Evolutionary conservation across 306 rosid species (phyloP), one percentile per base, ranked within the genome.

Genomic region (Quercus suber): DNA sequence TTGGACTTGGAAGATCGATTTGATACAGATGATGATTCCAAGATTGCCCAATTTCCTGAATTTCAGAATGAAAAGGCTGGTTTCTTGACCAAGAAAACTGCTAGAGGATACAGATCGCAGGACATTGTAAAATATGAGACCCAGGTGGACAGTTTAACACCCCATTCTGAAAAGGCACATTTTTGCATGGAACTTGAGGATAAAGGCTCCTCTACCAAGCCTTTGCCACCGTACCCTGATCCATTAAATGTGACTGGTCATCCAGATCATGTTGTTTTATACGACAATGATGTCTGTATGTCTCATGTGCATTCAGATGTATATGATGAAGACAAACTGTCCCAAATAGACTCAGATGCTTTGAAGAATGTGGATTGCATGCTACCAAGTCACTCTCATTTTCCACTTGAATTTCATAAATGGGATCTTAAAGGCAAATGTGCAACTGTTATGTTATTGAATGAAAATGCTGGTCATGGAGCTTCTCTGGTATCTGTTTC

Each of bases 361-460:
- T 74, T 56, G 67, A 63, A 82, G 52, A 69, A 73, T 51, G 81
- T 68, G 77, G 45, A 71, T 71, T 71, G 80, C 70, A 21, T 53
- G 45, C 56, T 76, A 65, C 61, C 84, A 52, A 14, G 74, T 79
- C 79, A 82, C 37, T 76, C 86, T 41, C 53, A 11, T 74, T 57
- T 76, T 68, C 68, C 75, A 56, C 75, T 77, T 8, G 83, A 77
- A 71, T 80, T 79, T 23, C 80, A 88, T 78, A 84, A 80, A 78
- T 87, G 88, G 90, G 90, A 85, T 57, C 85, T 59, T 79, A 87
- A 87, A 85, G 90, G 90, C 72, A 84, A 87, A 85, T 78, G 64
- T 72, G 82, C 82, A 85, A 77, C 73, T 72, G 80, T 76, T 67
- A 21, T 53, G 76, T 14, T 79, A 77, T 74, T 79, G 60, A 72